These are phyloP conservation scores for Miscanthus sacchariflorus DNA, from an alignment of 202 grass and related monocot genomes.

Conservation along the genomic window DNA sequence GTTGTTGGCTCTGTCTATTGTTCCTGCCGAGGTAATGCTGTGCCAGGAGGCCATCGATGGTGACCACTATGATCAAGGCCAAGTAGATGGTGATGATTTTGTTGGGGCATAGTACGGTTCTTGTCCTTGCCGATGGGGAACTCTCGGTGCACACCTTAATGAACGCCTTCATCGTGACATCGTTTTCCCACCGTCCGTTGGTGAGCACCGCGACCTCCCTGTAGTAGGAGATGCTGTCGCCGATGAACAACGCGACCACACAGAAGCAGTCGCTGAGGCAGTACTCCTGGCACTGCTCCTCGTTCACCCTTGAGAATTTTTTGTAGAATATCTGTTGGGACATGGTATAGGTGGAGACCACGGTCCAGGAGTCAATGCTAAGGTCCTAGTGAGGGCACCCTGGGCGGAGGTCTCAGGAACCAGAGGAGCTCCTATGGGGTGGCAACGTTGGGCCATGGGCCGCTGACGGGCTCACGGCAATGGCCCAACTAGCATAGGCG, in stretches of 20 bases:
- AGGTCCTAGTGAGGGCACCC: no score
- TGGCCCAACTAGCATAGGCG: no score
- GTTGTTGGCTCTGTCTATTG: not conserved
- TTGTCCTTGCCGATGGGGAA: no score
- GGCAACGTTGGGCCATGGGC: no score
- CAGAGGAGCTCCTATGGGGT: no score
- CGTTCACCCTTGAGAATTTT: not conserved
- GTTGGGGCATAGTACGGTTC: no score
- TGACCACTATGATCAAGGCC: not conserved
- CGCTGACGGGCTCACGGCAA: no score
- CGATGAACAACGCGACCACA: not conserved
- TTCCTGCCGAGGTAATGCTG: not conserved
- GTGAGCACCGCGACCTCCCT: constrained; percentile 11
- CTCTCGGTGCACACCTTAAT: constrained; percentile 20
- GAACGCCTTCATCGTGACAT: not conserved
- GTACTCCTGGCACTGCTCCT: constrained; percentile 20
- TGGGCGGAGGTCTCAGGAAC: no score
- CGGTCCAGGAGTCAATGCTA: no score
- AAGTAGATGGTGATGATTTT: not conserved
- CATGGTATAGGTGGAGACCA: no score
- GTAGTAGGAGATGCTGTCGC: not conserved
- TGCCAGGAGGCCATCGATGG: not conserved
- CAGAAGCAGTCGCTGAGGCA: constrained; percentile 31
- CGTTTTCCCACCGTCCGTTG: not conserved
- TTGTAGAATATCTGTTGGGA: constrained; percentile 21